Evolutionary conservation across 768 basidiomycete genomes (phyloP), one percentile per base, ranked within the genome.

Genomic region (Lactarius pseudohatsudake): DNA sequence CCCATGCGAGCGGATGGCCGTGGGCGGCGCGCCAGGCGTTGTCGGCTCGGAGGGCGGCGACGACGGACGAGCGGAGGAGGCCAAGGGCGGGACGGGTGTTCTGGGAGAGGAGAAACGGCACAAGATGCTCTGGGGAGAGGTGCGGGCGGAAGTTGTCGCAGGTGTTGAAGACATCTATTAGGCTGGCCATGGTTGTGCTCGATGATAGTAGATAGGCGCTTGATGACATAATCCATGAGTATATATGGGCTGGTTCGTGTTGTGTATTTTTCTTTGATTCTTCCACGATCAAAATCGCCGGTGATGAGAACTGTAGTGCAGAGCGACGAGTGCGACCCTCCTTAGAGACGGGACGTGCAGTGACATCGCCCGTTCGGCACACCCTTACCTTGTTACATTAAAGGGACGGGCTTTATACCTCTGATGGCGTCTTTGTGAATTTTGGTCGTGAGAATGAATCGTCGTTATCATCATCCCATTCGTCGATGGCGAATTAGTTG

Each of bases 71-170:
- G 65, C 84, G 81, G 54, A 92, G 79, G 61, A 91, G 75, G 62
- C 89, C 87, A 56, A 89, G 80, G 32, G 87, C 80, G 57, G 85
- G 86, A 13, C 80, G 74, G 0, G 79, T 70, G n/a, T 81, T 77
- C 59, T 81, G 78, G 0, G 82, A 76, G 22, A 91, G 81, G 59
- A 82, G 80, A 71, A 88, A 81, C 4, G 88, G 85, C 15, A 85
- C 77, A 32, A 92, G 77, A 18, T 72, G 70, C 72, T 85, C 84
- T 38, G 62, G 76, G 45, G 36, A 5, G 76, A 62, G 20, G 75
- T 72, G 81, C 66, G 75, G 70, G 43, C 78, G 81, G 62, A 85
- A 86, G 75, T 94, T 95, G 76, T 94, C 86, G 81, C 90, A 92
- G 50, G 77, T 73, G 59, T 86, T 78, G 67, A 94, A 77, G 64